A percentile compares a stretch with the other conserved stretches of the same genome.
These are phyloP conservation scores for Artomyces pyxidatus DNA, from an alignment of 768 basidiomycete species.

Conservation along the genomic window DNA sequence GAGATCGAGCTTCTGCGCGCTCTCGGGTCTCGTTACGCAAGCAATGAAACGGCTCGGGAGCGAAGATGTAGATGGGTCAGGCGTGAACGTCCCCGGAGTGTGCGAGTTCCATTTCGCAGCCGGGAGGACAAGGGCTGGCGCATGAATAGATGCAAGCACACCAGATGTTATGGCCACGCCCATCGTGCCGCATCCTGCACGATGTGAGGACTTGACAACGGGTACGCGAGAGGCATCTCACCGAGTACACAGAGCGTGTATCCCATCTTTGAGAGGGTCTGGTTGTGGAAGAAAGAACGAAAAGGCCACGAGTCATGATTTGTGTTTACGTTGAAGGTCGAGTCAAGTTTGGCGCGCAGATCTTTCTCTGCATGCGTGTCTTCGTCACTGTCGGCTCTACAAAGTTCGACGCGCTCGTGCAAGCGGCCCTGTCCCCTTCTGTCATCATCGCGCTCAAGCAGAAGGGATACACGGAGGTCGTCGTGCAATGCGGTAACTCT, in stretches of 20 bases:
- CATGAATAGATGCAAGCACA: constrained; percentile 74
- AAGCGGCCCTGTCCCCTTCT: constrained; percentile 45
- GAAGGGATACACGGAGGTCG: constrained; percentile 51
- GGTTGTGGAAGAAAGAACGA: background rate
- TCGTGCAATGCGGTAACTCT: constrained; percentile 78
- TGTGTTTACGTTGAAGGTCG: background rate
- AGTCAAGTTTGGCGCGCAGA: background rate
- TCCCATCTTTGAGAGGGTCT: constrained; percentile 41
- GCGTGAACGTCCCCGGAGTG: constrained; percentile 69
- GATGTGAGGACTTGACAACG: constrained; percentile 15
- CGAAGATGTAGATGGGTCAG: constrained; percentile 53
- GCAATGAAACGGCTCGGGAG: constrained; percentile 78
- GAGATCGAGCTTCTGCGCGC: constrained; percentile 53
- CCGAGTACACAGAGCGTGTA: constrained; percentile 91
- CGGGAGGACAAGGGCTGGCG: constrained; percentile 20
- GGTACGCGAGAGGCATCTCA: constrained; percentile 15
- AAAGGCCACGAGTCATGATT: background rate
- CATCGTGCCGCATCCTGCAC: constrained; percentile 94
- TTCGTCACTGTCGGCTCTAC: constrained; percentile 92
- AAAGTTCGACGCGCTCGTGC: constrained; percentile 68
- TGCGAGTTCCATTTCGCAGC: constrained; percentile 57
- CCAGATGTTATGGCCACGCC: constrained; percentile 93
- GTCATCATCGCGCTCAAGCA: constrained; percentile 45
- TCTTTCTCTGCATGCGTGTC: constrained; percentile 24
- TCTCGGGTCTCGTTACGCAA: constrained; percentile 77